phyloP scores from a whole-genome alignment of 179 eudicot genomes.

The Vitellaria paradoxa region DNA sequence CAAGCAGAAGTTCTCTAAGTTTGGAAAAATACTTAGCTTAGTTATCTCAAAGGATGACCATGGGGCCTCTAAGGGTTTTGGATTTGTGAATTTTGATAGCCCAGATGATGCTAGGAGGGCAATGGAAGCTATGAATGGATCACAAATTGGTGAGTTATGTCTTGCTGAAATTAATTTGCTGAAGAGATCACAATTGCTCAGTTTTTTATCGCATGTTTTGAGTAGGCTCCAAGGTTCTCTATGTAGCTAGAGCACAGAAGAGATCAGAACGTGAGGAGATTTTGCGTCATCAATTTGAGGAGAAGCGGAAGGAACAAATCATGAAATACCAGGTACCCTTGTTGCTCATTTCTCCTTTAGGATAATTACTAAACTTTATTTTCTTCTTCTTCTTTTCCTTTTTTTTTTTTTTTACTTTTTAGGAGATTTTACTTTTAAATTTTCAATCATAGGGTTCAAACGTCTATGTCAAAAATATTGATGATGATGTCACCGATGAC shows the following conservation, averaged over 20 bases:
- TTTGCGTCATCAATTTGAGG: constrained; percentile 57
- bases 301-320: constrained; percentile 58
- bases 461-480: constrained; percentile 1
- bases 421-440: background rate
- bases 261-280: constrained; percentile 62
- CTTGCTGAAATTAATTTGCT: background rate
- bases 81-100: constrained; percentile 66
- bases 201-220: background rate
- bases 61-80: constrained; percentile 71
- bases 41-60: constrained; percentile 54
- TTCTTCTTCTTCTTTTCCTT: constrained; percentile 11
- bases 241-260: constrained; percentile 76
- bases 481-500: background rate
- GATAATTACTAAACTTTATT: background rate
- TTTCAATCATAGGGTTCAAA: constrained; percentile 46
- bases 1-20: constrained; percentile 45
- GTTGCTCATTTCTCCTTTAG: background rate
- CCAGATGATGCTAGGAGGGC: constrained; percentile 68
- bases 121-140: constrained; percentile 60
- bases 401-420: background rate
- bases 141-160: constrained; percentile 44
- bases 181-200: background rate
- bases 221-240: constrained; percentile 60
- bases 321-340: constrained; percentile 54
- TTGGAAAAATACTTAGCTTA: constrained; percentile 57